Evolutionary conservation across 768 basidiomycete species (phyloP).

Genomic region (Tubosaeta brunneosetosa): DNA sequence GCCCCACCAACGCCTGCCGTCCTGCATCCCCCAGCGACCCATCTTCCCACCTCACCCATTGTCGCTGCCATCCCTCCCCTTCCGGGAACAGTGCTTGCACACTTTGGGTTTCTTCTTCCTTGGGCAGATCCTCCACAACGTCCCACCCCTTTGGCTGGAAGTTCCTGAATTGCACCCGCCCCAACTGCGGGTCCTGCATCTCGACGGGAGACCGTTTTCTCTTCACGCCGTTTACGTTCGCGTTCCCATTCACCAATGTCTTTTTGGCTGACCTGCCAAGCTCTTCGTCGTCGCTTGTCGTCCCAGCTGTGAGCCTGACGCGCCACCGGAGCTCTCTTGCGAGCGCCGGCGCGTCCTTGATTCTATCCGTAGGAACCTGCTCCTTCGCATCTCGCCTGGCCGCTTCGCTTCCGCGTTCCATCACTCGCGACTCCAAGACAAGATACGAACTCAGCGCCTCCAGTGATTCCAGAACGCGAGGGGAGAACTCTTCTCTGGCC

Average conservation of each 20-base stretch:
- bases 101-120: slow-evolving; percentile 37
- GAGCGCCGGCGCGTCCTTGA: slow-evolving; percentile 76
- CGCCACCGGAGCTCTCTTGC: slow-evolving; percentile 88
- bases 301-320: slow-evolving; percentile 54
- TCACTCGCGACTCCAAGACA: slow-evolving; percentile 64
- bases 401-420: slow-evolving; percentile 68
- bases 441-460: slow-evolving; percentile 72
- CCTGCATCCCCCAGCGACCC: slow-evolving; percentile 26
- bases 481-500: slow-evolving; percentile 44
- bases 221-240: slow-evolving; percentile 31
- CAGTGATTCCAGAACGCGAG: slow-evolving; percentile 68
- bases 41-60: slow-evolving; percentile 38
- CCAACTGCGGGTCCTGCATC: slow-evolving; percentile 10
- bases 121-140: slow-evolving; percentile 37
- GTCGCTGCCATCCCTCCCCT: slow-evolving; percentile 40
- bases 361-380: slow-evolving; percentile 72
- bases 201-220: slow-evolving; percentile 34
- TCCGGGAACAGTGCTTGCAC: slow-evolving; percentile 39
- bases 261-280: slow-evolving; percentile 23
- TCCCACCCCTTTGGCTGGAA: slow-evolving; percentile 72
- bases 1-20: slow-evolving; percentile 38
- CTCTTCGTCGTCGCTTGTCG: slow-evolving; percentile 67
- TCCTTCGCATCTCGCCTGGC: slow-evolving; percentile 77
- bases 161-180: slow-evolving; percentile 46
- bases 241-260: slow-evolving; percentile 25